Base-by-base conservation (phyloP, 1,284 basidiomycete species). In the Sanguinoderma infundibulare region DNA sequence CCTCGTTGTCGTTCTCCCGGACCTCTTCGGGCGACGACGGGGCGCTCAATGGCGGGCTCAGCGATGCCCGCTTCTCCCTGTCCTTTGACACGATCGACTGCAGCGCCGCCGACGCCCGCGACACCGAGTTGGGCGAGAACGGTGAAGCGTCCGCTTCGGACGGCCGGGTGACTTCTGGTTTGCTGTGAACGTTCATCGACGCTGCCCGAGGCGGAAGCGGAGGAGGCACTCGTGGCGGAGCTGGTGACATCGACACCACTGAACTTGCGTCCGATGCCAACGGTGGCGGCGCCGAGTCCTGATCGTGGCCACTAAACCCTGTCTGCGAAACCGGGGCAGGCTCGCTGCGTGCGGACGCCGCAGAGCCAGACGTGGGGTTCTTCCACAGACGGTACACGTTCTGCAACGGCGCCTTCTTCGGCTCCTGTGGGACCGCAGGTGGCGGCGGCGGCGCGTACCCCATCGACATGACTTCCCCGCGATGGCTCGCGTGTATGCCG, bases 381-480 rank as follows among this genome's bases (percentile, higher is more conserved):
- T 87, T 89, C 84, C 87, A 90, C 42, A 92, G 75, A 28, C 89
- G 82, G 71, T 90, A 91, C 62, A 91, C 80, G 64, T 80, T 84
- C 71, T 88, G 83, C 46, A 90, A 85, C 20, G 76, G 74, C 28
- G 80, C 80, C 68, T 82, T 83, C 73, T 83, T 84, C 47, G 72
- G 70, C 26, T 85, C 83, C 49, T 12, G 49, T 1, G 75, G 60
- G 5, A 75, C 66, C 9, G 77, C 68, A 22, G 78, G 58, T 6
- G 71, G 75, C 20, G 78, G 73, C 34, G 86, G 83, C 14, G 87
- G 85, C 56, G 85, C 82, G 67, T 89, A 87, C 5, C 90, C 91
- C 81, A 92, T 83, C 1, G 90, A 89, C 85, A 90, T 90, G 40
- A 92, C 83, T 64, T 92, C 90, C 15, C 88, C 89, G n/a, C 83